phyloP scores from a whole-genome alignment of 495 filamentous ascomycete genomes.

The Daldinia childiae region DNA sequence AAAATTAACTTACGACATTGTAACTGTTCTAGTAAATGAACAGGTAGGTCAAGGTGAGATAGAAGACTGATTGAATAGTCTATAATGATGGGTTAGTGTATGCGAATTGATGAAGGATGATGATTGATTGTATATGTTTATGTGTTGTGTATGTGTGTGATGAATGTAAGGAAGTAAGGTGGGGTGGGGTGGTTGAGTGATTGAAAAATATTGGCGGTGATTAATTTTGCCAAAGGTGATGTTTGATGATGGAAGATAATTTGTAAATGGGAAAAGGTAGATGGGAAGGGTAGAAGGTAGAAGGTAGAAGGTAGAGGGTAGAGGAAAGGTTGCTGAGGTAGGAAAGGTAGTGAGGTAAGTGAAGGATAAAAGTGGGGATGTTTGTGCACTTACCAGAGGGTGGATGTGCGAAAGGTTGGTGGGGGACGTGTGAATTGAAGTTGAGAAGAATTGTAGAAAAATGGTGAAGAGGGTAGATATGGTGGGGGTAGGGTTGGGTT shows the following conservation, averaged over 20 bases:
- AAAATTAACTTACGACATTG: slow-evolving; percentile 23
- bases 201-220: background rate
- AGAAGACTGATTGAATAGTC: background rate
- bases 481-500: background rate
- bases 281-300: background rate
- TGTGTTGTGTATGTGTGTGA: background rate
- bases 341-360: background rate
- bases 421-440: background rate
- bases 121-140: background rate
- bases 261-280: background rate
- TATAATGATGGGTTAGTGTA: slow-evolving; percentile 1
- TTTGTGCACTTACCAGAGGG: background rate
- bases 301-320: background rate
- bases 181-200: no score
- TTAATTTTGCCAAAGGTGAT: background rate
- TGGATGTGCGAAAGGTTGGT: background rate
- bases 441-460: background rate
- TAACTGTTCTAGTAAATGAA: background rate
- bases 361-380: background rate
- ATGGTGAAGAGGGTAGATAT: background rate
- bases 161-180: background rate
- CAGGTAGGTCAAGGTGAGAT: background rate
- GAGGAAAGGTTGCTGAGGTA: background rate
- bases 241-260: background rate
- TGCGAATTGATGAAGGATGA: background rate